Conservation (phyloP, 2,329 filamentous ascomycete genomes). For the Myotisia sp. region DNA sequence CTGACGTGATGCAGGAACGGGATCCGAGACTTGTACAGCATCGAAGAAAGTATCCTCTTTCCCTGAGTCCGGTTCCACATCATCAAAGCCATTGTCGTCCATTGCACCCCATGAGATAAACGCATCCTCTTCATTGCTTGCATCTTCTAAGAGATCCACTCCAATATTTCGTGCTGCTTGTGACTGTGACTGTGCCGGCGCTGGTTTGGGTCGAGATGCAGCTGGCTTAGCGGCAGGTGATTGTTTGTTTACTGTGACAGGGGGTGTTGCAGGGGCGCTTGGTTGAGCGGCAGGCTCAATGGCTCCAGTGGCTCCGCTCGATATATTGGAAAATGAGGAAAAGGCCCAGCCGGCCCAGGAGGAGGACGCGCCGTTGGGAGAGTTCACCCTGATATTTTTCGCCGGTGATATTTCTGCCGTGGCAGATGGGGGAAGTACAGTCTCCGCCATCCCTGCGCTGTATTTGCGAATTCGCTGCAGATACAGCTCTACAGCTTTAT, state of each 20-base stretch:
- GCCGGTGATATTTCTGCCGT: constrained; percentile 32
- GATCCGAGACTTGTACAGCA: constrained; percentile 20
- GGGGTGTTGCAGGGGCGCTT: not conserved
- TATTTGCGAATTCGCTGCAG: constrained; percentile 70
- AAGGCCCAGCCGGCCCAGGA: constrained; percentile 96
- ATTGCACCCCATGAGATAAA: constrained; percentile 62
- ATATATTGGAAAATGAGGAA: constrained; percentile 92
- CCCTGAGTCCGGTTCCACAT: constrained; percentile 36
- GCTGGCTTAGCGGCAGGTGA: not conserved
- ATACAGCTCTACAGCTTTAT: constrained; percentile 78
- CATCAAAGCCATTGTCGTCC: constrained; percentile 42
- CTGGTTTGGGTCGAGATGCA: not conserved
- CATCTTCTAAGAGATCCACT: constrained; percentile 26
- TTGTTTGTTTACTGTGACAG: not conserved
- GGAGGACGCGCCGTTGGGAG: constrained; percentile 45
- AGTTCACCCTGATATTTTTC: constrained; percentile 63
- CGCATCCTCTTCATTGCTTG: constrained; percentile 45
- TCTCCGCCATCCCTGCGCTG: constrained; percentile 64
- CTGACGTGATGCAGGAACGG: constrained; percentile 18
- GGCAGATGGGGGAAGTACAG: constrained; percentile 52
- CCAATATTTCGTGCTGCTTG: constrained; percentile 26
- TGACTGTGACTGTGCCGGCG: constrained; percentile 1
- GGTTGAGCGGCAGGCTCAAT: constrained; percentile 56
- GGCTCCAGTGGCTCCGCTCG: constrained; percentile 70
- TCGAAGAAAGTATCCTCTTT: constrained; percentile 36